These are phyloP conservation scores for Syncephalastrum monosporum DNA, from an alignment of 371 early-diverging fungal genomes.

Conservation along the genomic window DNA sequence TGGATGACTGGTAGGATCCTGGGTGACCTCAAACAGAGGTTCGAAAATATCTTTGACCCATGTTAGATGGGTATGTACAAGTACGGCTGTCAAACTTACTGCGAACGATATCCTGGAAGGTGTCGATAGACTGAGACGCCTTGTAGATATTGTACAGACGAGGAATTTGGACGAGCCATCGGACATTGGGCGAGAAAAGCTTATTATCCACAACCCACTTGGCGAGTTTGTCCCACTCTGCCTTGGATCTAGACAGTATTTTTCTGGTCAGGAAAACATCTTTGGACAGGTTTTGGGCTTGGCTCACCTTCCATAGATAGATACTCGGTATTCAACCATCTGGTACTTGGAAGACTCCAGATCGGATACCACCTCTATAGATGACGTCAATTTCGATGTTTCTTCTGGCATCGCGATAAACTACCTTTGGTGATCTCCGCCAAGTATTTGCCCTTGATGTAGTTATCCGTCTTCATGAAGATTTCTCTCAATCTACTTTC, in stretches of 20 bases:
- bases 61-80: not conserved
- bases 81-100: conserved; percentile 45
- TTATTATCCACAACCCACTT: conserved; percentile 94
- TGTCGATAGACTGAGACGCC: conserved; percentile 58
- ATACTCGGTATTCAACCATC: conserved; percentile 91
- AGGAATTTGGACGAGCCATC: conserved; percentile 97
- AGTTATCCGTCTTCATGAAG: conserved; percentile 97
- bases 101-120: conserved; percentile 80
- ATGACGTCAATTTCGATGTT: not conserved
- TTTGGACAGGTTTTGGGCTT: not conserved
- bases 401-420: not conserved
- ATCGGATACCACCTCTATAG: conserved; percentile 86
- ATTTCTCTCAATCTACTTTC: conserved; percentile 78
- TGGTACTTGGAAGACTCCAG: conserved; percentile 96
- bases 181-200: conserved; percentile 88
- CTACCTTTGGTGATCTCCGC: conserved; percentile 92
- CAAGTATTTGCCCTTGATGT: conserved; percentile 87
- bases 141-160: conserved; percentile 94
- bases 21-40: conserved; percentile 93
- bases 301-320: conserved; percentile 83
- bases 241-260: conserved; percentile 38
- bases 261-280: conserved; percentile 1
- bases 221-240: conserved; percentile 97
- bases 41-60: conserved; percentile 75
- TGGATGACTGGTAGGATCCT: conserved; percentile 81